Evolutionary conservation across 2,329 filamentous ascomycete species (phyloP), one percentile per base, ranked within the genome.

Genomic region (Botryotinia calthae): DNA sequence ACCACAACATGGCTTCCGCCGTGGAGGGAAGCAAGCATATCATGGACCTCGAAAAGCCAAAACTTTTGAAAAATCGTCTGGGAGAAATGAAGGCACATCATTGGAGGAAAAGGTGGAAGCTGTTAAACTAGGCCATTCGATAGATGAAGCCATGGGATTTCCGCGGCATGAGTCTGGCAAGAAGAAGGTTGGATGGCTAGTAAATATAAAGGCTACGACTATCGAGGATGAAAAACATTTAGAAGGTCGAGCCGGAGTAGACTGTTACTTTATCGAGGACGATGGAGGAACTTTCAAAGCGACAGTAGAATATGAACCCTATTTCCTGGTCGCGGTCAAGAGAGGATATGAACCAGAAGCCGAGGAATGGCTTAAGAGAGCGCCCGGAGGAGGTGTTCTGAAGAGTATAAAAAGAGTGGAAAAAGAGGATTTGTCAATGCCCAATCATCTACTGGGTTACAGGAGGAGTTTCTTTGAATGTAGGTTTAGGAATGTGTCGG

Each of bases 91-190:
- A 85, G 91, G 89, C 70, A 98, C 94, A 1, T 97, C 95, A 12
- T 90, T 93, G 79, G 94, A 97, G 86, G 96, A 99, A 83, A 97
- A 94, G 82, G 90, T 93, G 83, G 95, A 99, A 83, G 91, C 94
- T 54, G 91, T 90, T 64, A 90, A 90, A 72, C 88, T 97, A 69
- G 94, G 94, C 46, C 90, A 97, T 83, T 89, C 87, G 79, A 98
- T 99, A 81, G 97, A 99, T 84, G 96, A 98, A 84, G 87, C 88
- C 75, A 96, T 98, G 90, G 97, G 96, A 70, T 99, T 99, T 82
- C 87, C 91, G 48, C 92, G 95, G 68, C 98, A 95, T 81, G 97
- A 99, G 76, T 91, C 93, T 46, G 96, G 94, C 65, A 94, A 91
- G 83, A 86, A 85, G 78, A 92, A 90, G 80, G 88, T 92, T 67